phyloP scores from a whole-genome alignment of 352 stramenopile genomes.

The Phytophthora melonis region DNA sequence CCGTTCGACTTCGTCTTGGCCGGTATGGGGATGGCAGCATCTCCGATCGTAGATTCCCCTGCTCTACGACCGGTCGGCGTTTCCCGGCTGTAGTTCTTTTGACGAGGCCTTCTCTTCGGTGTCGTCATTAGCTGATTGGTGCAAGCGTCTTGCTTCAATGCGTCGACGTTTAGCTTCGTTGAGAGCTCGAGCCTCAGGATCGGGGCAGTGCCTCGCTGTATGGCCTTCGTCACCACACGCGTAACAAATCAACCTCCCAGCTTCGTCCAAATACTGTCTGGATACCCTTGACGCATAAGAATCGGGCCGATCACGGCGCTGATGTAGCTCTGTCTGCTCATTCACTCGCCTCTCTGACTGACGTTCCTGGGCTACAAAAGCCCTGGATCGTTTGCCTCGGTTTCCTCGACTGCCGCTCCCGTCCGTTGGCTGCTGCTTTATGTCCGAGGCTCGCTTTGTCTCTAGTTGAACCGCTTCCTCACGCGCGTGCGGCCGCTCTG shows the following conservation, averaged over 20 bases:
- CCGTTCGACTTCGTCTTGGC: not conserved
- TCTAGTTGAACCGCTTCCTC: not conserved
- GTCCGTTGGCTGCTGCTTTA: not conserved
- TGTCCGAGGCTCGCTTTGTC: not conserved
- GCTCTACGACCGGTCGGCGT: not conserved
- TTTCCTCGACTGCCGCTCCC: not conserved
- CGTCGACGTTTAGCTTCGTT: not conserved
- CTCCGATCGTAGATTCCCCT: not conserved
- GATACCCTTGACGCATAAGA: not conserved
- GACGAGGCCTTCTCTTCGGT: not conserved
- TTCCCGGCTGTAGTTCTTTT: not conserved
- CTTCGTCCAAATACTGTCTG: not conserved
- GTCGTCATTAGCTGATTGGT: not conserved
- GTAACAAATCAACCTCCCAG: not conserved
- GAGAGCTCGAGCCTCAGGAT: not conserved
- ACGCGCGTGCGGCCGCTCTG: not conserved
- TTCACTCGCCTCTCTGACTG: not conserved
- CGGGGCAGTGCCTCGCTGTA: not conserved
- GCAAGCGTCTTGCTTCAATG: not conserved
- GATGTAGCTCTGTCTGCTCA: not conserved
- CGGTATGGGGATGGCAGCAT: not conserved
- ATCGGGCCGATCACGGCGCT: not conserved
- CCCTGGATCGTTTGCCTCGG: not conserved
- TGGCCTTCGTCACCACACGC: not conserved
- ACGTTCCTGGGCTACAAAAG: not conserved